Base-by-base conservation (phyloP, 305 asterid species). In the Striga hermonthica region DNA sequence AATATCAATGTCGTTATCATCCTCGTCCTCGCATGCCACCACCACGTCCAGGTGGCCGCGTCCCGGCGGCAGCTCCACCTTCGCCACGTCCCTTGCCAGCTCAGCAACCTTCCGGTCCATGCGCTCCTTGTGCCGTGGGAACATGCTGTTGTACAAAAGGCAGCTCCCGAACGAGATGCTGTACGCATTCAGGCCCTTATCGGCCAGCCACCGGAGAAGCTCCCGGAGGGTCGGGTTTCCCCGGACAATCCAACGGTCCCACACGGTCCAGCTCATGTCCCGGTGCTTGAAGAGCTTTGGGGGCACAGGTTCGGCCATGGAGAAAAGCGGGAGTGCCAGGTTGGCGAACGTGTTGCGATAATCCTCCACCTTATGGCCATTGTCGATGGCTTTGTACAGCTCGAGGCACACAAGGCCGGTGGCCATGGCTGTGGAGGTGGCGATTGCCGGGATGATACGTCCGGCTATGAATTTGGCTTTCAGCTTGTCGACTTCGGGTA, bases 341-440 rank as follows among this genome's bases (percentile, higher is more conserved):
- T 80, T 83, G 35, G 84, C 84, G 37, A 83, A 83, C 9, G 86
- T 74, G 72, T 83, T 83, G 12, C 88, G 82, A 57, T 83, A 83
- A 34, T 83, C 84, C 75, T 80, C 86, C 60, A 80, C 49, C 62
- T 80, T 78, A 69, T 83, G 88, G 14, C 76, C 71, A 35, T 81
- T 82, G 59, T 76, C 76, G 16, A 83, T 63, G 66, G 74, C 82
- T 62, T 83, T 83, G 13, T 83, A 83, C 58, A 83, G 76, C 76
- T 83, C 88, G 0, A 83, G 81, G 77, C 88, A 83, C 59, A 83
- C 86, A 55, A 83, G 77, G 22, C 86, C 84, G 4, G 88, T 80
- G 61, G 88, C 88, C 88, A 83, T 61, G 16, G 88, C 88, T 31
- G 86, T 83, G 31, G 88, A 80, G 59, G 86, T 83, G 66, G 88